Evolutionary conservation across 495 filamentous ascomycete species (phyloP).

Genomic region (Hyaloscypha variabilis): DNA sequence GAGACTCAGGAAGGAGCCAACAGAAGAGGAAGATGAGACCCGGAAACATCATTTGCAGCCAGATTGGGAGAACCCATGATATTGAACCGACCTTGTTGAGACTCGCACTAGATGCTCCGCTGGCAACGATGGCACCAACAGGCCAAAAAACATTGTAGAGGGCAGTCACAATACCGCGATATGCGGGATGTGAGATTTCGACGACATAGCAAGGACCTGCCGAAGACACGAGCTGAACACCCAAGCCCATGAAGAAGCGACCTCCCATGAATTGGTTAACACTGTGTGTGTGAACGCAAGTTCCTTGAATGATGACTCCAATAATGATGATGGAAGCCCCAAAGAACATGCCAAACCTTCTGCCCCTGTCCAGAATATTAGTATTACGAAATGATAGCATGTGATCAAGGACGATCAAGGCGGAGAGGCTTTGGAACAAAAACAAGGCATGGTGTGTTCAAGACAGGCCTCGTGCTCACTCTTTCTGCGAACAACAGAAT

Average conservation of each 20-base stretch:
- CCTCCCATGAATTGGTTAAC: constrained; percentile 64
- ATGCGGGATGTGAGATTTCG: constrained; percentile 74
- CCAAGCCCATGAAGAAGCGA: constrained; percentile 78
- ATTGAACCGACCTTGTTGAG: constrained; percentile 23
- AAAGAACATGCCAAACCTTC: constrained; percentile 53
- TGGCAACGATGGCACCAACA: constrained; percentile 28
- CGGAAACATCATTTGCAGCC: constrained; percentile 42
- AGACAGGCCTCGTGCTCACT: no score
- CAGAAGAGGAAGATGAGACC: constrained; percentile 20
- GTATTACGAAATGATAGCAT: neutral
- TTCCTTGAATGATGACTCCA: constrained; percentile 49
- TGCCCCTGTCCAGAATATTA: constrained; percentile 27
- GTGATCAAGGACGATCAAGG: no score
- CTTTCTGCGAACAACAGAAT: no score
- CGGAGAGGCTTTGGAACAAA: no score
- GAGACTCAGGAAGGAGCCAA: constrained; percentile 37
- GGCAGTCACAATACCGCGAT: constrained; percentile 67
- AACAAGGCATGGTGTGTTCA: no score
- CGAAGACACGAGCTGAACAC: constrained; percentile 66
- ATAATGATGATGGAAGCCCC: constrained; percentile 51
- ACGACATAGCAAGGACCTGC: constrained; percentile 75
- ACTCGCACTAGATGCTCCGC: constrained; percentile 6
- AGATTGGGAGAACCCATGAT: constrained; percentile 55
- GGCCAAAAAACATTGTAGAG: constrained; percentile 60
- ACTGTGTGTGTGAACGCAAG: constrained; percentile 29